Base-by-base conservation (phyloP, 495 filamentous ascomycete genomes). In the Margaritispora aquatica region DNA sequence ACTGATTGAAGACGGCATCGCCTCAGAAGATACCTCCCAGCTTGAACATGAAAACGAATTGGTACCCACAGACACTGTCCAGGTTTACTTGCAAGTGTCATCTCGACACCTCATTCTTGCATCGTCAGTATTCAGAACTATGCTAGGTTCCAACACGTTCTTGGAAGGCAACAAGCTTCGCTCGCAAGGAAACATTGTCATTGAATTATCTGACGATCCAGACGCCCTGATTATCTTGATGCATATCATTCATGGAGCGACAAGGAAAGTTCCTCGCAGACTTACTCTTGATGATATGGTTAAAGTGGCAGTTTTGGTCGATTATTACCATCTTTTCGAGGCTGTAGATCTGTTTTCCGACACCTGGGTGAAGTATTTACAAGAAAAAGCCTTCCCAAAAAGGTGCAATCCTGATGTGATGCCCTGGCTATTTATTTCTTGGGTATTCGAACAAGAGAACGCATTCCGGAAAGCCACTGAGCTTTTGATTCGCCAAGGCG, bases 221-320 rank as follows among this genome's bases (percentile, higher is more conserved):
- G 65, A 72, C 7, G 78, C 79, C 0, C 59, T 82, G 23, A 61
- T 72, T 36, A 75, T 78, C 53, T 49, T 83, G 7, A 63, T 86
- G 58, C 71, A 77, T 23, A 70, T 77, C 19, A 71, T 84, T 22
- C 81, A 86, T 68, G 63, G 73, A 50, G 71, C 72, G 9, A 70
- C 69, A 20, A 55, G 70, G n/a, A 59, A 71, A 15, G 65, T 84
- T 19, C 78, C 80, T 0, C 55, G 59, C 15, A 46, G 58, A 2
- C 34, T 82, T 2, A 61, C 63, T 21, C 60, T 82, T 3, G 74
- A 79, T 15, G 73, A 74, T 36, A 72, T 84, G 2, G 73, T 75
- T 1, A 74, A 79, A 59, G 68, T 84, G 53, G 74, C 76, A 21
- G 66, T 76, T 17, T 63, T 81, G 24, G 73, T 79, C 26, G 78